Evolutionary conservation across 148 eudicot species (phyloP), one percentile per base, ranked within the genome.

Genomic region (Dianthus caryophyllus): DNA sequence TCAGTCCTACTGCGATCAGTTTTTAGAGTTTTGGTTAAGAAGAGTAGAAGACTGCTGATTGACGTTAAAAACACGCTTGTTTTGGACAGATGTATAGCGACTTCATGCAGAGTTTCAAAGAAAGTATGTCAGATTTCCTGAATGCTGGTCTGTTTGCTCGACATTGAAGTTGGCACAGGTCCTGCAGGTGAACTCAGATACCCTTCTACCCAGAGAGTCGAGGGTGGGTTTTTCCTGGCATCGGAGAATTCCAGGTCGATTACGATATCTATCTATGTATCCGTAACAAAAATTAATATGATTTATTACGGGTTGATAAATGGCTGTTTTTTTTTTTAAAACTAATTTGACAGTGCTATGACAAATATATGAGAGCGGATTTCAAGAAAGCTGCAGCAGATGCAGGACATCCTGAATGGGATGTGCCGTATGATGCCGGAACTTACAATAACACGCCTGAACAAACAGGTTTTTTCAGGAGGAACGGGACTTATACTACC

Each of bases 101-200:
- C 63, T 91, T 78, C 79, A 91, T 91, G 97, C 76, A 83, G 48
- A 76, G 90, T 49, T 91, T 91, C 61, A 76, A 80, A 47, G 87
- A 85, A 31, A 80, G 73, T 66, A 82, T 88, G 90, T 66, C 71
- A 1, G 95, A 88, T 46, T 80, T 84, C 56, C 41, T 88, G 17
- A 79, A 77, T 16, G 68, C 83, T 22, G 86, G 78, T 38, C 63
- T 76, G 4, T 75, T 88, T 10, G 58, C n/a, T 82, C 1, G 97
- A 91, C 81, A 91, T 88, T 30, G 91, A 86, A 85, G 96, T 91
- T 60, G 97, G 97, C 29, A 75, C 81, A 80, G 97, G 97, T 55
- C 97, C 97, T 2, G 90, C 90, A 7, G 97, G 97, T 8, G 97
- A 92, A 79, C 87, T 92, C 29, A 85, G 97, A 6, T 92, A 89